These are phyloP conservation scores for Talaromyces adpressus DNA, from an alignment of 495 filamentous ascomycete species.

Conservation along the genomic window DNA sequence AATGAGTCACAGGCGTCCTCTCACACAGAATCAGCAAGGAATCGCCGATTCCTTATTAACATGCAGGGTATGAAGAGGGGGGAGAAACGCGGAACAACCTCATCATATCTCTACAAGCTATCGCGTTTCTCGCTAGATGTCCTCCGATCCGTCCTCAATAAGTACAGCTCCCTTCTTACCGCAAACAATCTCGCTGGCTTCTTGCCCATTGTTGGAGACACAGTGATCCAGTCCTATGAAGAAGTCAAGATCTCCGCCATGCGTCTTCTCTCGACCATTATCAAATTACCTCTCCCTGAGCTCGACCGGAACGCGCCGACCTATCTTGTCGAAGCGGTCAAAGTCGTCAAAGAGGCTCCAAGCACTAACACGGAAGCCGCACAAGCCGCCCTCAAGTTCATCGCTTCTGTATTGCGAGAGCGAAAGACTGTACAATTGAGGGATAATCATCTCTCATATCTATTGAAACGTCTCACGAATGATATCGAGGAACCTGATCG, in stretches of 20 bases:
- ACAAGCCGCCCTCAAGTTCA: slow-evolving; percentile 79
- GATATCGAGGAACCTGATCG: slow-evolving; percentile 89
- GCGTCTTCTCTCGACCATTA: slow-evolving; percentile 73
- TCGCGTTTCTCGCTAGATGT: slow-evolving; percentile 81
- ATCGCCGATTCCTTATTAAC: slow-evolving; percentile 69
- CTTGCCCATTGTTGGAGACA: slow-evolving; percentile 80
- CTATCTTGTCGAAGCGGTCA: slow-evolving; percentile 77
- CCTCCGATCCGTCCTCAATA: slow-evolving; percentile 70
- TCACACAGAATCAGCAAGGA: slow-evolving; percentile 47
- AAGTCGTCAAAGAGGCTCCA: slow-evolving; percentile 66
- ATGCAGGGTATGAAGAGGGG: slow-evolving; percentile 61
- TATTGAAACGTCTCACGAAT: slow-evolving; percentile 76
- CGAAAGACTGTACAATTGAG: slow-evolving; percentile 65
- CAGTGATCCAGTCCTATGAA: slow-evolving; percentile 72
- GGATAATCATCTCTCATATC: slow-evolving; percentile 73
- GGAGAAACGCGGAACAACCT: slow-evolving; percentile 53
- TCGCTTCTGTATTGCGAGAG: slow-evolving; percentile 79
- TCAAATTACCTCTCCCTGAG: slow-evolving; percentile 70
- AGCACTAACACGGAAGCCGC: slow-evolving; percentile 74
- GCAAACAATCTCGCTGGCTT: slow-evolving; percentile 74
- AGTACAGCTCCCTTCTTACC: slow-evolving; percentile 71
- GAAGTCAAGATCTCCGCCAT: slow-evolving; percentile 84
- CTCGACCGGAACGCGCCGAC: slow-evolving; percentile 63
- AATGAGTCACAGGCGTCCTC: slow-evolving; percentile 20
- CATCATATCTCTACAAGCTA: slow-evolving; percentile 75